A percentile compares a stretch with the other conserved stretches of the same genome.
Conservation (phyloP, 805 yeast species). For the Schizosaccharomyces japonicus region DNA sequence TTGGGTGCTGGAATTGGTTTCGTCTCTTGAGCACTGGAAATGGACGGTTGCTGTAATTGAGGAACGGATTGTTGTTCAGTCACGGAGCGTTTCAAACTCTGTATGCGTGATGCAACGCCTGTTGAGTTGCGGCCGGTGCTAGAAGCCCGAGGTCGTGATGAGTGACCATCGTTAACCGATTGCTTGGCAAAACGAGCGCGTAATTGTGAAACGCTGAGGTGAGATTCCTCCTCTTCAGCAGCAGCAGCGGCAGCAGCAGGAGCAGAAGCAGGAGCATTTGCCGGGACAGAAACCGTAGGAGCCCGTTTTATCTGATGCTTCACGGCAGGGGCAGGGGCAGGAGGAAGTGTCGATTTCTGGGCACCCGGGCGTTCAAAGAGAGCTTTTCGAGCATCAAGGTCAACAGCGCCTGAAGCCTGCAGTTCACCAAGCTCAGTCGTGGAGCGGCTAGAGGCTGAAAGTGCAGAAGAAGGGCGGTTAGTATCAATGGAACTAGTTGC, state of each 20-base stretch:
- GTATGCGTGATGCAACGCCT: too few relatives aligned
- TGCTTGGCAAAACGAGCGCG: slow-evolving; percentile 10
- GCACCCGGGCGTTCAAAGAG: neutral
- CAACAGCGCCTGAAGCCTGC: neutral
- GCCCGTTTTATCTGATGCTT: neutral
- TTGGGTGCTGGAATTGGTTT: neutral
- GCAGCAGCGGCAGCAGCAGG: neutral
- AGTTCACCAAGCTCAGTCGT: neutral
- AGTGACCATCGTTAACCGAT: neutral
- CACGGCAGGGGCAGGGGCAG: too few relatives aligned
- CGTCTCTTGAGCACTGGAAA: neutral
- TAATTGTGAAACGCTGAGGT: slow-evolving; percentile 17
- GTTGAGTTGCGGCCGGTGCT: too few relatives aligned
- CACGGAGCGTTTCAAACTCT: too few relatives aligned
- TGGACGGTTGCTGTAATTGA: neutral
- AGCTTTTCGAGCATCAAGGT: neutral
- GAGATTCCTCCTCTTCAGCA: slow-evolving; percentile 9
- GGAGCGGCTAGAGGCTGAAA: neutral
- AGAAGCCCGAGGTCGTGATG: neutral
- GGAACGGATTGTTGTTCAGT: too few relatives aligned
- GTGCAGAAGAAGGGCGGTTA: neutral
- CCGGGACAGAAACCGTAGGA: neutral
- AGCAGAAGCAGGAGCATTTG: neutral
- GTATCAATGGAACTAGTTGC: neutral
- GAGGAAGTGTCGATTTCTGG: too few relatives aligned